Base-by-base conservation (phyloP, 441 rosid species). In the Adansonia grandidieri region DNA sequence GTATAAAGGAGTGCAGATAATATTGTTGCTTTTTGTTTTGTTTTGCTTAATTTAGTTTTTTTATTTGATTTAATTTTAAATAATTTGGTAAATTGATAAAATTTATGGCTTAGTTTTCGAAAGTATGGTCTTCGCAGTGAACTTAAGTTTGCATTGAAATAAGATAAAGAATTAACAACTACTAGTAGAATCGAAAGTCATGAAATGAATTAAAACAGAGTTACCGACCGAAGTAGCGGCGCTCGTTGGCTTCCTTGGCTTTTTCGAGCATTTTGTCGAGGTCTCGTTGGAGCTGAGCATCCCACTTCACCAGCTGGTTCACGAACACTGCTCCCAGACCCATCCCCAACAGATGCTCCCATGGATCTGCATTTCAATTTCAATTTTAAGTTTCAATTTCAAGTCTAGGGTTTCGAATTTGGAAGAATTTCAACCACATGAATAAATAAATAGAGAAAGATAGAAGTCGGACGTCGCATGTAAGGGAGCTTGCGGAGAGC, bases 401-500 rank as follows among this genome's bases (percentile, higher is more conserved):
- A 10, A 51, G 4, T 42, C 13, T 71, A 71, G 76, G 66, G 65
- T 37, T 73, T 73, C 63, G 19, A 37, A 56, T 54, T 15, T 1
- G 48, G 51, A 56, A 42, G 14, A 40, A 42, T 7, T n/a, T 42
- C 24, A 66, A 66, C n/a, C 56, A 51, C 15, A 66, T 61, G 11
- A 61, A 45, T 64, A 42, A 13, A 19, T 1, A 24, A 51, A 51
- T 15, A 56, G 61, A 56, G 19, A 17, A 17, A 17, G 20, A 56
- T 47, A 60, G 64, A 42, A 17, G 75, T 81, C 91, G 22, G 78
- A 96, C 99, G 98, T 73, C 98, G 93, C 98, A 96, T 94, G 71
- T 91, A 92, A n/a, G 98, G 98, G n/a, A 96, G 97, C 57, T 96
- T 94, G 40, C 98, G 97, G 56, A 96, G 96, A 44, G 96, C 94